A percentile compares a stretch with the other conserved stretches of the same genome.
Conservation (phyloP, 345 rosid genomes). For the Syzygium oleosum region DNA sequence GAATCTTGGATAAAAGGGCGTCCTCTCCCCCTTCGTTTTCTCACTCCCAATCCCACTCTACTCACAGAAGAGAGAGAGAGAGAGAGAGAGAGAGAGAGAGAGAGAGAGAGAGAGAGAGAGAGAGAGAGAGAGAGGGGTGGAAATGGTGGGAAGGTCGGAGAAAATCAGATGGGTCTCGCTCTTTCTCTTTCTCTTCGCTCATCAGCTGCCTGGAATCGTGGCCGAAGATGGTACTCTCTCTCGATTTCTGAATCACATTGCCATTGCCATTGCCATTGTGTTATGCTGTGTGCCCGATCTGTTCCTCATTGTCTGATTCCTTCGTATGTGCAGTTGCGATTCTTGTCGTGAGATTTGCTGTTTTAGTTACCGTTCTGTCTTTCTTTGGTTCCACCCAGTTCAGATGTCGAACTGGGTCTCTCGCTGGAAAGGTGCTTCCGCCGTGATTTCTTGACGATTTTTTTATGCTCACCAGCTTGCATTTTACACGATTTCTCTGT, state of each 20-base stretch:
- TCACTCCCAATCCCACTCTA: not conserved
- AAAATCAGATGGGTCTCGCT: conserved; percentile 34
- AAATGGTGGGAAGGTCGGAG: conserved; percentile 25
- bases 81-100: not conserved
- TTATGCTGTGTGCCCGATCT: not conserved
- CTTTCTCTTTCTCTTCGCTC: conserved; percentile 24
- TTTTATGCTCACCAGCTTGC: not conserved
- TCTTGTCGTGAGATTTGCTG: not conserved
- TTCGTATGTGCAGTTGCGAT: not conserved
- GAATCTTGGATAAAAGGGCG: conserved; percentile 50
- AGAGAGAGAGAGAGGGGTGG: conserved; percentile 7
- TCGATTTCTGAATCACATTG: not conserved
- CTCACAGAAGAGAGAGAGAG: not conserved
- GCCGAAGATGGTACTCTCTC: conserved; percentile 63
- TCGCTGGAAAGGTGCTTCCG: not conserved
- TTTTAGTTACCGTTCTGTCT: not conserved
- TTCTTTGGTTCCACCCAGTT: not conserved
- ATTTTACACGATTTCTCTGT: not conserved
- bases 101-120: no score
- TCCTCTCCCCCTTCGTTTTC: conserved; percentile 2
- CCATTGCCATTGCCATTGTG: not conserved
- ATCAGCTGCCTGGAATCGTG: conserved; percentile 21
- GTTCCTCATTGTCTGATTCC: not conserved
- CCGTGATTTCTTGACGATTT: not conserved
- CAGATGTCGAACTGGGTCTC: not conserved